phyloP scores from a whole-genome alignment of 257 asterid species.

The Solanum arcanum region DNA sequence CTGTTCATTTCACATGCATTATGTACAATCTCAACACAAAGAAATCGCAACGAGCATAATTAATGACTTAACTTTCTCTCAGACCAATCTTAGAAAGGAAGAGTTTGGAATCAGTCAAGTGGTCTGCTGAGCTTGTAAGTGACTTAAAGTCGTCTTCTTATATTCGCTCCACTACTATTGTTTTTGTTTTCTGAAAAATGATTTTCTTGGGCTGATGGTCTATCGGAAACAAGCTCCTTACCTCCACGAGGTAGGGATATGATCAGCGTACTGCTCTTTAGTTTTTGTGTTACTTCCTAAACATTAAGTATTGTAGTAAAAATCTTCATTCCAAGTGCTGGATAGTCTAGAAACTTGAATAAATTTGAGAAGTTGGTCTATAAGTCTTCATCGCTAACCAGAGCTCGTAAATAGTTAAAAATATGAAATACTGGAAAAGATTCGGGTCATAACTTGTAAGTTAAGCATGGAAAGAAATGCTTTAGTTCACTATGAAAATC shows the following conservation, averaged over 20 bases:
- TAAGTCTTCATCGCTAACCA: neutral
- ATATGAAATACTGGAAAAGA: neutral
- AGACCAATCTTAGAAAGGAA: slow-evolving; percentile 47
- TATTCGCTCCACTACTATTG: neutral
- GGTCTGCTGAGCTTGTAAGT: slow-evolving; percentile 58
- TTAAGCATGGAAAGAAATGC: neutral
- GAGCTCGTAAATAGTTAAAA: neutral
- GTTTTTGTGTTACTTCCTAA: neutral
- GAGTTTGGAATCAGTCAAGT: slow-evolving; percentile 31
- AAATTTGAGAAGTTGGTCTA: neutral
- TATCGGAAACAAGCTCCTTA: neutral
- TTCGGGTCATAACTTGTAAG: neutral
- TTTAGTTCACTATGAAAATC: neutral
- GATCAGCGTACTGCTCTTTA: neutral
- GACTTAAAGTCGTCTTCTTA: neutral
- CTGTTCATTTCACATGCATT: neutral
- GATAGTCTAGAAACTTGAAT: neutral
- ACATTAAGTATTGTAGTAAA: neutral
- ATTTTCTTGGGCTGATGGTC: neutral
- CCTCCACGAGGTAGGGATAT: neutral
- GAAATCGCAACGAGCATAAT: neutral
- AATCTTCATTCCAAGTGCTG: neutral
- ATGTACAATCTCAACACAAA: neutral
- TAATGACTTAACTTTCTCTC: slow-evolving; percentile 14
- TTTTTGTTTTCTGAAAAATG: neutral